Conservation (phyloP, 2,329 filamentous ascomycete genomes). For the Aureobasidium vineae region DNA sequence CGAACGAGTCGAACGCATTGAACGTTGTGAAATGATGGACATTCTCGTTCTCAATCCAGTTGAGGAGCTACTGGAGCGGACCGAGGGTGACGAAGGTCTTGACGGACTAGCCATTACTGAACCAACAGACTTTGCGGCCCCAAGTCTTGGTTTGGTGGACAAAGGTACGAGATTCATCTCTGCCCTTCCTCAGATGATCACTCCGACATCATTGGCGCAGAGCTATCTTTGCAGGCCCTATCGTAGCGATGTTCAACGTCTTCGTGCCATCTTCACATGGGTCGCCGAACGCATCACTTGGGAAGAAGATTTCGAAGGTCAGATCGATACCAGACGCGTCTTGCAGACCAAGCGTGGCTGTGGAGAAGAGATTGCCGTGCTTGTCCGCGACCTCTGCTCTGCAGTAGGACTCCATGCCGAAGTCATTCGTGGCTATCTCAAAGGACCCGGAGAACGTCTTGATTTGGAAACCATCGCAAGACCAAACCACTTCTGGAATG, state of each 20-base stretch:
- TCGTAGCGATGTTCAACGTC: conserved; percentile 85
- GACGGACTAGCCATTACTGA: conserved; percentile 81
- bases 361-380: conserved; percentile 81
- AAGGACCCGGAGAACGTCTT: conserved; percentile 77
- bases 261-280: conserved; percentile 97
- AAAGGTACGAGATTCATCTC: conserved; percentile 92
- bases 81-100: conserved; percentile 85
- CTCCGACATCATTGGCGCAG: conserved; percentile 77
- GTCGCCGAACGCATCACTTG: conserved; percentile 90
- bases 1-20: conserved; percentile 77
- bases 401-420: conserved; percentile 87
- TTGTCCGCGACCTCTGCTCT: conserved; percentile 90
- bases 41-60: conserved; percentile 84
- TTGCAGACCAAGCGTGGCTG: conserved; percentile 81
- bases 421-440: conserved; percentile 84
- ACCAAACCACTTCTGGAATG: conserved; percentile 98
- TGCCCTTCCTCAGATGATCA: conserved; percentile 77
- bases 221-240: conserved; percentile 93
- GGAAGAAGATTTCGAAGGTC: conserved; percentile 92
- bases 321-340: conserved; percentile 76
- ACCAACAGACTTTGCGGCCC: conserved; percentile 73
- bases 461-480: conserved; percentile 80
- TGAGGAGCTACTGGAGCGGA: conserved; percentile 78
- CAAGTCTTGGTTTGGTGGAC: conserved; percentile 76
- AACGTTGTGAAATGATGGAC: conserved; percentile 93